phyloP scores from a whole-genome alignment of 75 land plant genomes.

The Sequoia sempervirens region DNA sequence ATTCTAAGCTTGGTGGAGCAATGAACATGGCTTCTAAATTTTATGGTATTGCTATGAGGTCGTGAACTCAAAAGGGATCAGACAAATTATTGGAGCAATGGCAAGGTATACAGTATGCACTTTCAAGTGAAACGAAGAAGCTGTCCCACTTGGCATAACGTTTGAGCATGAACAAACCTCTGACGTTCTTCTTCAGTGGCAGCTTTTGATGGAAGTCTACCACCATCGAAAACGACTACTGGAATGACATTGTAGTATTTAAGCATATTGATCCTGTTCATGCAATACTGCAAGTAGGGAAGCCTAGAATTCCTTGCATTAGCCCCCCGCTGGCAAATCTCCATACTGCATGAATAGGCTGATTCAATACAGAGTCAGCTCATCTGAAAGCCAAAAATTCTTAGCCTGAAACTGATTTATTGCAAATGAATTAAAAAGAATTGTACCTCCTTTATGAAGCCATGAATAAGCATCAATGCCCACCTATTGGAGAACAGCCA shows the following conservation, averaged over 20 bases:
- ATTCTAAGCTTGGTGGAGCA: neutral
- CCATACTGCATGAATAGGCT: slow-evolving; percentile 94
- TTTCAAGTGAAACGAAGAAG: neutral
- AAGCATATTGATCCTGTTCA: slow-evolving; percentile 80
- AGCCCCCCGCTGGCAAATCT: slow-evolving; percentile 34
- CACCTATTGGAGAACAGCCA: slow-evolving; percentile 37
- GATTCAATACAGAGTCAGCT: slow-evolving; percentile 6
- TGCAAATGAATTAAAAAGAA: neutral
- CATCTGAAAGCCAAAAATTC: neutral
- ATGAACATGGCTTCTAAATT: neutral
- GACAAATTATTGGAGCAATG: neutral
- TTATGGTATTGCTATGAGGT: too few species aligned
- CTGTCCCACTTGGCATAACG: neutral
- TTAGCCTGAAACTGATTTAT: too few species aligned
- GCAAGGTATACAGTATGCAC: neutral
- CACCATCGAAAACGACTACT: slow-evolving; percentile 89
- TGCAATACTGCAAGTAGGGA: slow-evolving; percentile 65
- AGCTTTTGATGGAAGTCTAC: slow-evolving; percentile 62
- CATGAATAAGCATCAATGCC: slow-evolving; percentile 92
- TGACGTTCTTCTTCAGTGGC: slow-evolving; percentile 59
- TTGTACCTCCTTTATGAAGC: slow-evolving; percentile 89
- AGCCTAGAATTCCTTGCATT: slow-evolving; percentile 17
- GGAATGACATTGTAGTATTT: slow-evolving; percentile 59
- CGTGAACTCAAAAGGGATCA: neutral
- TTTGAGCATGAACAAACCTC: slow-evolving; percentile 25